Evolutionary conservation across 495 filamentous ascomycete species (phyloP).

Genomic region (Daldinia caldariorum): DNA sequence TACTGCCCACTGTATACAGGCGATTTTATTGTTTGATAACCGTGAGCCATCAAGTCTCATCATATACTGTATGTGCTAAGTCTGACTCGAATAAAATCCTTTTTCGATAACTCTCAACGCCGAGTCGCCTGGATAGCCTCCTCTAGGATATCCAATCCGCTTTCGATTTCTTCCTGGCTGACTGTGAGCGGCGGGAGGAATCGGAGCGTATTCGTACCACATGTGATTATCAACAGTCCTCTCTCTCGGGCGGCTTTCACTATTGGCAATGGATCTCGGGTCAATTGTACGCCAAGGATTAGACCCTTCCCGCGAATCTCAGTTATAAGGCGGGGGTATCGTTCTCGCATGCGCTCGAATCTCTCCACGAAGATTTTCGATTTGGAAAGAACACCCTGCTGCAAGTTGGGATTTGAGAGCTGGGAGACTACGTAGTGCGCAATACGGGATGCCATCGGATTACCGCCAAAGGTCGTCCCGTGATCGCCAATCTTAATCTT

Average conservation of each 20-base stretch:
- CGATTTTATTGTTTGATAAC: background rate
- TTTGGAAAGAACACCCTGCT: conserved; percentile 70
- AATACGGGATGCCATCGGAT: conserved; percentile 85
- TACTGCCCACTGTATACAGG: no score
- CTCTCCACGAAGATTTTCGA: conserved; percentile 69
- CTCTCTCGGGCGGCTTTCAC: conserved; percentile 87
- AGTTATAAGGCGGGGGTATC: conserved; percentile 74
- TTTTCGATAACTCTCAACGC: conserved; percentile 31
- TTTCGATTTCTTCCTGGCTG: conserved; percentile 76
- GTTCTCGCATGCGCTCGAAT: conserved; percentile 69
- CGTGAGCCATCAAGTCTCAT: background rate
- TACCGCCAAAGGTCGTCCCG: conserved; percentile 96
- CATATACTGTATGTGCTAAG: conserved; percentile 1
- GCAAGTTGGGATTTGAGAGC: conserved; percentile 71
- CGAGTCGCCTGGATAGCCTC: conserved; percentile 69
- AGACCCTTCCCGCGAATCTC: conserved; percentile 86
- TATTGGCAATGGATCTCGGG: conserved; percentile 71
- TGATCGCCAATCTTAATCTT: conserved; percentile 93
- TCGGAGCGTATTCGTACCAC: conserved; percentile 85
- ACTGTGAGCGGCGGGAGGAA: conserved; percentile 88
- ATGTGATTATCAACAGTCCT: conserved; percentile 89
- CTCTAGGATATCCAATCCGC: conserved; percentile 78
- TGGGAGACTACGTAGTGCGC: conserved; percentile 85
- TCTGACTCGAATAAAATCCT: conserved; percentile 11
- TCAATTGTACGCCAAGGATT: conserved; percentile 85